Evolutionary conservation across 208 protist genomes (phyloP).

Genomic region (Blastocrithidia nonstop): DNA sequence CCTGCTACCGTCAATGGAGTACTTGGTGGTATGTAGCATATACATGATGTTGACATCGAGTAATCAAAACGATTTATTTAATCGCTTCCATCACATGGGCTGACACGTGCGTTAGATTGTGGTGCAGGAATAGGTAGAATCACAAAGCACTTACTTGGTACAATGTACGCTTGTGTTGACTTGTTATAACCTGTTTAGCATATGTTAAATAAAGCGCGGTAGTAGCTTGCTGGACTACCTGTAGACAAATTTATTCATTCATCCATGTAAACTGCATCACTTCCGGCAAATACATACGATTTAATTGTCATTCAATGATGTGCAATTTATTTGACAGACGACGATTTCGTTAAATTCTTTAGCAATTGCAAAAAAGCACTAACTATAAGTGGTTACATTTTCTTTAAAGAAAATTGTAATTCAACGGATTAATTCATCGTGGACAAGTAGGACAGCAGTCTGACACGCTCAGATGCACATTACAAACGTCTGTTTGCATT

Average conservation of each 20-base stretch:
- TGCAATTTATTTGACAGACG: slow-evolving; percentile 87
- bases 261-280: slow-evolving; percentile 63
- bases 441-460: slow-evolving; percentile 80
- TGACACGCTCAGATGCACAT: slow-evolving; percentile 78
- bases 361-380: slow-evolving; percentile 49
- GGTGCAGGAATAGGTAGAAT: slow-evolving; percentile 88
- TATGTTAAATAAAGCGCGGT: slow-evolving; percentile 77
- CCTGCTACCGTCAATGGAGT: slow-evolving; percentile 79
- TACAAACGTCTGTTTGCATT: slow-evolving; percentile 68
- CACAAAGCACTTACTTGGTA: slow-evolving; percentile 46
- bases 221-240: slow-evolving; percentile 46
- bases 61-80: slow-evolving; percentile 48
- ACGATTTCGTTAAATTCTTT: slow-evolving; percentile 82
- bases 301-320: slow-evolving; percentile 87
- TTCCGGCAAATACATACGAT: slow-evolving; percentile 64
- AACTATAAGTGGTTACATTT: slow-evolving; percentile 70
- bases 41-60: slow-evolving; percentile 57
- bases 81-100: slow-evolving; percentile 34
- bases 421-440: slow-evolving; percentile 43
- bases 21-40: slow-evolving; percentile 74
- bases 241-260: slow-evolving; percentile 61
- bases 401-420: slow-evolving; percentile 86
- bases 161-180: slow-evolving; percentile 56
- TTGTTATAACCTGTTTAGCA: slow-evolving; percentile 75
- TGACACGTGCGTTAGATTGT: slow-evolving; percentile 69